Base-by-base conservation (phyloP, 305 asterid genomes). In the Caryopteris hybrid region DNA sequence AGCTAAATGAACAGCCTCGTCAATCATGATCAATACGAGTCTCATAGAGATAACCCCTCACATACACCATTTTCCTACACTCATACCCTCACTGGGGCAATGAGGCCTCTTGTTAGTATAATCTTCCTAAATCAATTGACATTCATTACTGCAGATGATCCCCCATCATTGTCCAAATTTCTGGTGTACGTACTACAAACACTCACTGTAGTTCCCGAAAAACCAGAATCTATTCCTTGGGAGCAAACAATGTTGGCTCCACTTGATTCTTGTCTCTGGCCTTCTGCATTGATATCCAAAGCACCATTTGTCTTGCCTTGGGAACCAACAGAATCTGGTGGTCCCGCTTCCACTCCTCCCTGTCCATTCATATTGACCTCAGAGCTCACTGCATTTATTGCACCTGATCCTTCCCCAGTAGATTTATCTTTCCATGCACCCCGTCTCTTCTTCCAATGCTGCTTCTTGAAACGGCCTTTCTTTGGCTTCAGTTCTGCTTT, bases 401-500 rank as follows among this genome's bases (percentile, higher is more conserved):
- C 51, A 23, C 53, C 34, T 39, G 10, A 22, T n/a, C 27, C 57
- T 22, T 14, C 78, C 63, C 46, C 45, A 47, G 41, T 18, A 33
- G 69, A 43, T 23, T 17, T 50, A 5, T 13, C 53, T 57, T 50
- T 74, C 66, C 66, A 71, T 42, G 29, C 22, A 52, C 61, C 70
- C 68, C 71, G 75, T 38, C 55, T 79, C 76, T 58, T 86, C 79
- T 78, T 85, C 79, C 64, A 64, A 25, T 51, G 63, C 45, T 73
- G 81, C 74, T 76, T 83, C 79, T 83, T 88, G 76, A 78, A 68
- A 46, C 79, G 85, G 13, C 77, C 31, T 79, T 84, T 93, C 81
- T 81, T 88, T 7, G 90, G 77, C 71, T 91, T 93, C 51, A 86
- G 76, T 38, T 84, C 81, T 13, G 86, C 84, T 12, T 82, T 79